Conservation (phyloP, 1,284 basidiomycete genomes). For the Sutorius eximius region DNA sequence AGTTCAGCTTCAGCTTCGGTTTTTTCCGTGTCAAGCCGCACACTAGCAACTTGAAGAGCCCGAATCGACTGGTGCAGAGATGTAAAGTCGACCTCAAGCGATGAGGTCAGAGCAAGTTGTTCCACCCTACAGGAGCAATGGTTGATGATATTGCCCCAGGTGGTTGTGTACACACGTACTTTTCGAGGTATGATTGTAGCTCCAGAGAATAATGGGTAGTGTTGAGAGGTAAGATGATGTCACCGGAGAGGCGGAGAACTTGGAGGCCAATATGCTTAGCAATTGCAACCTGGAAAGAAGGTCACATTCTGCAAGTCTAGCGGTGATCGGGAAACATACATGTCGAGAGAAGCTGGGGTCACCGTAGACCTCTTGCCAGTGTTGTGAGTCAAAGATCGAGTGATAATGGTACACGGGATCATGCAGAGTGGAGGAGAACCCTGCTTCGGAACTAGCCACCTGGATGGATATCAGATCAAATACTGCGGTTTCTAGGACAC, state of each 20-base stretch:
- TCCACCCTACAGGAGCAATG: slow-evolving; percentile 33
- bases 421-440: slow-evolving; percentile 45
- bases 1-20: slow-evolving; percentile 38
- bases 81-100: slow-evolving; percentile 34
- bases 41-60: slow-evolving; percentile 51
- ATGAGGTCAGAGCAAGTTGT: slow-evolving; percentile 22
- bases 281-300: slow-evolving; percentile 51
- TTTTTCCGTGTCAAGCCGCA: slow-evolving; percentile 55
- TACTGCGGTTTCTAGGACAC: not conserved
- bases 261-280: slow-evolving; percentile 67
- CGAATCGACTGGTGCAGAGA: slow-evolving; percentile 47
- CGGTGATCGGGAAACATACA: slow-evolving; percentile 35
- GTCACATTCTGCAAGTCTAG: not conserved
- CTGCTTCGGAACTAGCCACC: slow-evolving; percentile 55
- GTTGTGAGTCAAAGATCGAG: slow-evolving; percentile 72
- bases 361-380: slow-evolving; percentile 71
- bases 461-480: slow-evolving; percentile 25
- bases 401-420: slow-evolving; percentile 79
- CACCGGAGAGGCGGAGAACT: slow-evolving; percentile 60
- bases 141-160: not conserved
- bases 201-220: slow-evolving; percentile 68
- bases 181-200: slow-evolving; percentile 49
- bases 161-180: slow-evolving; percentile 33
- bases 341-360: slow-evolving; percentile 75
- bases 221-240: slow-evolving; percentile 68